These are phyloP conservation scores for Fistulifera pelliculosa DNA, from an alignment of 108 stramenopile genomes.

Conservation along the genomic window DNA sequence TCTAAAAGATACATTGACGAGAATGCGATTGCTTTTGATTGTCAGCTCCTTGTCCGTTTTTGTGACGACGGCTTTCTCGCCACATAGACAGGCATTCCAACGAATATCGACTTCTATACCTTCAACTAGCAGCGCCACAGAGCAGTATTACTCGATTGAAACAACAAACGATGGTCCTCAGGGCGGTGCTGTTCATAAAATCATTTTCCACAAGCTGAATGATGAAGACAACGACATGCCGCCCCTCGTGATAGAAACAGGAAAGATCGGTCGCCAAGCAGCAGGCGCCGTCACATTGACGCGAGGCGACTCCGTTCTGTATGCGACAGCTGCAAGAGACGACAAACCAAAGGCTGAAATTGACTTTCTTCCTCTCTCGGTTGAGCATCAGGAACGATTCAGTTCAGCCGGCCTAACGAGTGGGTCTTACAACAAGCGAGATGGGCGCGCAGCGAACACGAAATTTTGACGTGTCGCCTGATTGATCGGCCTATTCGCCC, in stretches of 20 bases:
- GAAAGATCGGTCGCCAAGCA: conserved; percentile 81
- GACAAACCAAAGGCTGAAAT: conserved; percentile 37
- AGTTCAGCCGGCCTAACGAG: conserved; percentile 79
- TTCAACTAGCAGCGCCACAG: no score
- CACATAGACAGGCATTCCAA: no score
- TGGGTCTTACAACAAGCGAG: conserved; percentile 80
- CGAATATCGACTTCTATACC: no score
- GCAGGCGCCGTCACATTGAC: conserved; percentile 65
- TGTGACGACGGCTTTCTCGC: no score
- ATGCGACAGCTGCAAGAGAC: conserved; percentile 62
- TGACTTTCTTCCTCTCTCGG: conserved; percentile 86
- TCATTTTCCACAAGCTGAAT: conserved; percentile 48
- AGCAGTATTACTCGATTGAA: no score
- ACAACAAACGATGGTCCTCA: conserved; percentile 34
- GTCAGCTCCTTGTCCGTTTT: no score
- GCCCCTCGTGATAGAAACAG: conserved; percentile 63
- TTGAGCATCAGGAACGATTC: conserved; percentile 92
- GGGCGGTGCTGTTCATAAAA: conserved; percentile 42
- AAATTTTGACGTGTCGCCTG: conserved; percentile 84
- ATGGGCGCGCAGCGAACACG: conserved; percentile 79
- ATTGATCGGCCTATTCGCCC: conserved; percentile 95
- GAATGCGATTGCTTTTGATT: no score
- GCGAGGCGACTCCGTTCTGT: conserved; percentile 66
- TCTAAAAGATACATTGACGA: no score
- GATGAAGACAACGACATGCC: conserved; percentile 28